Conservation (phyloP, 805 yeast genomes). For the Candida ascalaphidarum region DNA sequence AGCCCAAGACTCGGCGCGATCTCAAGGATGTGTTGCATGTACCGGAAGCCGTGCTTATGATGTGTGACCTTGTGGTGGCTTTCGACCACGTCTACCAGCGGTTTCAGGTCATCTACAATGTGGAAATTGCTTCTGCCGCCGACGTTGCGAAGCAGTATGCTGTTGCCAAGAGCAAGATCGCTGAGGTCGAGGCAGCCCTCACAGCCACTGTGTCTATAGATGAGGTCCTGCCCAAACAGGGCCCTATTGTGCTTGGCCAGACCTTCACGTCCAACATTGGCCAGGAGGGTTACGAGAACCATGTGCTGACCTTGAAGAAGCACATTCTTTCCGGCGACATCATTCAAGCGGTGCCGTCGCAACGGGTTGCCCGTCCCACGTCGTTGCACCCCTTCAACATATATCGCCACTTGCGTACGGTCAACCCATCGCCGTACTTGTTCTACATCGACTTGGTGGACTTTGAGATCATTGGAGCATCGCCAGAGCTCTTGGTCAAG, state of each 20-base stretch:
- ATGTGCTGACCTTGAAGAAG: constrained; percentile 64
- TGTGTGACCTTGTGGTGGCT: constrained; percentile 83
- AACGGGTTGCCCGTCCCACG: constrained; percentile 92
- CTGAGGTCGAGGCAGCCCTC: constrained; percentile 43
- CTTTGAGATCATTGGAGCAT: constrained; percentile 94
- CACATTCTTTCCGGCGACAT: constrained; percentile 90
- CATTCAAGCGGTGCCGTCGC: constrained; percentile 97
- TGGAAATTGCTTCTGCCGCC: constrained; percentile 33
- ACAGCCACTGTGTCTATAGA: constrained; percentile 35
- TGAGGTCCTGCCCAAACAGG: constrained; percentile 61
- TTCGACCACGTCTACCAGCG: constrained; percentile 92
- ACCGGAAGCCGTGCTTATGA: constrained; percentile 90
- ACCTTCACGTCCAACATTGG: constrained; percentile 84
- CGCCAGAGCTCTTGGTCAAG: constrained; percentile 89
- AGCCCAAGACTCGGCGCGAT: constrained; percentile 75
- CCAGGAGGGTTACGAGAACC: constrained; percentile 82
- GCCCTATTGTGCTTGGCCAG: constrained; percentile 58
- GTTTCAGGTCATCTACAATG: constrained; percentile 81
- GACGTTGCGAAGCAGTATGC: constrained; percentile 38
- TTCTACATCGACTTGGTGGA: constrained; percentile 88
- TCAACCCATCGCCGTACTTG: constrained; percentile 95
- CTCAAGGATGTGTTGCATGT: constrained; percentile 72
- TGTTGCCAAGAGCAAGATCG: constrained; percentile 50
- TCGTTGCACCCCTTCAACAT: constrained; percentile 94
- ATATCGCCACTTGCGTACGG: constrained; percentile 88